Conservation (phyloP, 805 yeast genomes). For the Candida sanyiensis region DNA sequence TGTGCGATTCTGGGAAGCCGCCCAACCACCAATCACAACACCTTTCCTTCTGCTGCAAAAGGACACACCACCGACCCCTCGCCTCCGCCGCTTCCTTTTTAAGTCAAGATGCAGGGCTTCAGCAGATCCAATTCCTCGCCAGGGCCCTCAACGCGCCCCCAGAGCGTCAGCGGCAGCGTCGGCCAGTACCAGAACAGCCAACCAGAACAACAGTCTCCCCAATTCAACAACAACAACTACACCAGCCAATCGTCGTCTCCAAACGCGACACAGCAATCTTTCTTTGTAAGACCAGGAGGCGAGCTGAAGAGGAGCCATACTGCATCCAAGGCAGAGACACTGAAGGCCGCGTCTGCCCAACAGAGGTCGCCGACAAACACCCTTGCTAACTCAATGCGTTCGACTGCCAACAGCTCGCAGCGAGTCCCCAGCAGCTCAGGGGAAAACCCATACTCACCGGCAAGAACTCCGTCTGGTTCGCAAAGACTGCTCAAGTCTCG, state of each 20-base stretch:
- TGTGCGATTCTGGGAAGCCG: no score
- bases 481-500: slow-evolving; percentile 18
- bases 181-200: no score
- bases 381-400: slow-evolving; percentile 14
- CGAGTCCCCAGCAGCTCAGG: slow-evolving; percentile 19
- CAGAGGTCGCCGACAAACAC: slow-evolving; percentile 21
- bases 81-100: no score
- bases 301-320: slow-evolving; percentile 13
- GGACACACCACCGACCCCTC: no score
- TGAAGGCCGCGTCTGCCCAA: slow-evolving; percentile 5
- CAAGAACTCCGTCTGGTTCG: slow-evolving; percentile 23
- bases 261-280: slow-evolving; percentile 6
- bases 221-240: slow-evolving; percentile 3
- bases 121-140: slow-evolving; percentile 18
- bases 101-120: slow-evolving; percentile 15
- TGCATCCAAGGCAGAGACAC: slow-evolving; percentile 1
- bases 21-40: no score
- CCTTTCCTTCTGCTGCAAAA: no score
- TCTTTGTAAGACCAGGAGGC: slow-evolving; percentile 2
- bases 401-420: slow-evolving; percentile 16
- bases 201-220: neutral
- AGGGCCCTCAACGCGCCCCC: slow-evolving; percentile 2
- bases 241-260: slow-evolving; percentile 3
- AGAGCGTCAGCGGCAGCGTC: no score
- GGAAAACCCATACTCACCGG: slow-evolving; percentile 22